Percentiles rank a stretch among this genome's conserved stretches.
These are phyloP conservation scores for Lippia alba DNA, from an alignment of 305 asterid species.

Conservation along the genomic window DNA sequence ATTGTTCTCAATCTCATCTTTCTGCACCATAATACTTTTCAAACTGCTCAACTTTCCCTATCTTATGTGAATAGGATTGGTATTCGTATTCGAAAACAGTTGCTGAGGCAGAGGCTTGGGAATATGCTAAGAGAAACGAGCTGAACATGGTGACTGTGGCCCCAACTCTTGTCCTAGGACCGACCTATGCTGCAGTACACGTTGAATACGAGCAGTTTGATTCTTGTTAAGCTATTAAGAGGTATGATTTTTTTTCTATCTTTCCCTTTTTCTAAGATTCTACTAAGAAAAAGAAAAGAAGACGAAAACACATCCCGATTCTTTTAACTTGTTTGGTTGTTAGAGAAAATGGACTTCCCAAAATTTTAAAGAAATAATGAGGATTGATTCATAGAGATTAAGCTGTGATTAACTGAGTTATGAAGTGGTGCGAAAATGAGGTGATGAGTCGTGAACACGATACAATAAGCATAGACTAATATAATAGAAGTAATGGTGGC, in stretches of 20 bases:
- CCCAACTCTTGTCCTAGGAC: conserved; percentile 71
- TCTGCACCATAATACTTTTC: background rate
- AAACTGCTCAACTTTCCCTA: background rate
- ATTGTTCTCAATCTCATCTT: background rate
- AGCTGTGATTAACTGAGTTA: too few relatives aligned
- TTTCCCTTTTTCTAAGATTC: too few relatives aligned
- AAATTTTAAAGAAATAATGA: too few relatives aligned
- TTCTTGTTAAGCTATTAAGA: conserved; percentile 61
- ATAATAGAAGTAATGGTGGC: too few relatives aligned
- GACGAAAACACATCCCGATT: too few relatives aligned
- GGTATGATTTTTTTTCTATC: conserved; percentile 39
- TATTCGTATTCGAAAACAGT: conserved; percentile 70
- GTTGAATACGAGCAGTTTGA: conserved; percentile 61
- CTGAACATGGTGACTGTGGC: conserved; percentile 59
- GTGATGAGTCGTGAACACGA: too few relatives aligned
- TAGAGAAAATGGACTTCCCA: too few relatives aligned
- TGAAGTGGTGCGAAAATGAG: too few relatives aligned
- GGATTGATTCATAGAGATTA: too few relatives aligned
- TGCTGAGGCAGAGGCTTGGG: conserved; percentile 69
- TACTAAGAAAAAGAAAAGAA: too few relatives aligned
- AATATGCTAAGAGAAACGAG: conserved; percentile 59
- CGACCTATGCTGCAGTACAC: conserved; percentile 77
- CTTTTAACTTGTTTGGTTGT: too few relatives aligned
- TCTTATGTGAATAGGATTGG: conserved; percentile 62
- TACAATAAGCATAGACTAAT: too few relatives aligned